Percentiles rank a stretch among this genome's conserved stretches.
These are phyloP conservation scores for Podospora comata DNA, from an alignment of 495 filamentous ascomycete genomes.

Conservation along the genomic window DNA sequence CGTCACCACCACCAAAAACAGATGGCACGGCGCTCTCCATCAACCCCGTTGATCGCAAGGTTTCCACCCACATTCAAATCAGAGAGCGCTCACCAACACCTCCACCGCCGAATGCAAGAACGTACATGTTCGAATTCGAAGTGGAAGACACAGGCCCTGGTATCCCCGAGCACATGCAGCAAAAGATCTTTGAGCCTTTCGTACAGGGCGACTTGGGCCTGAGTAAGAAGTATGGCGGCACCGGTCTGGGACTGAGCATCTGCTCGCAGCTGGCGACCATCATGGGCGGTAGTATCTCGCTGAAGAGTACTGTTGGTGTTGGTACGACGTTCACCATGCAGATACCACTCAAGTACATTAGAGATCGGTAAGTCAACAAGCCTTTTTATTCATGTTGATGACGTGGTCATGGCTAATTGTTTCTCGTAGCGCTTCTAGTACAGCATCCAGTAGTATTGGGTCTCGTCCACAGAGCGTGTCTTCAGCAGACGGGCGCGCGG, in stretches of 20 bases:
- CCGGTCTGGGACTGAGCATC: constrained; percentile 86
- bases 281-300: constrained; percentile 73
- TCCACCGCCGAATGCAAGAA: constrained; percentile 55
- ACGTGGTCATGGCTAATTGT: constrained; percentile 29
- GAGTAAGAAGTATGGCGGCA: constrained; percentile 87
- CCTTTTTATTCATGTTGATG: background rate
- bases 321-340: constrained; percentile 81
- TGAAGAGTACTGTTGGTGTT: constrained; percentile 68
- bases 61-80: constrained; percentile 45
- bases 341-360: constrained; percentile 76
- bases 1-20: constrained; percentile 25
- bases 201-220: constrained; percentile 86
- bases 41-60: constrained; percentile 56
- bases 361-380: constrained; percentile 53
- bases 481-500: constrained; percentile 58
- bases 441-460: constrained; percentile 51
- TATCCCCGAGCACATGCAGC: constrained; percentile 72
- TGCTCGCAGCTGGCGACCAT: constrained; percentile 78
- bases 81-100: constrained; percentile 60
- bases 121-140: constrained; percentile 75
- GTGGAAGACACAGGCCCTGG: constrained; percentile 88
- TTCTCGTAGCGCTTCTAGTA: constrained; percentile 41
- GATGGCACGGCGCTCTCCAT: constrained; percentile 52
- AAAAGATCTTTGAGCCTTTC: constrained; percentile 89
- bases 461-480: constrained; percentile 73